Base-by-base conservation (phyloP, 1,139 yeast species). In the Saccharomyces hybrid region DNA sequence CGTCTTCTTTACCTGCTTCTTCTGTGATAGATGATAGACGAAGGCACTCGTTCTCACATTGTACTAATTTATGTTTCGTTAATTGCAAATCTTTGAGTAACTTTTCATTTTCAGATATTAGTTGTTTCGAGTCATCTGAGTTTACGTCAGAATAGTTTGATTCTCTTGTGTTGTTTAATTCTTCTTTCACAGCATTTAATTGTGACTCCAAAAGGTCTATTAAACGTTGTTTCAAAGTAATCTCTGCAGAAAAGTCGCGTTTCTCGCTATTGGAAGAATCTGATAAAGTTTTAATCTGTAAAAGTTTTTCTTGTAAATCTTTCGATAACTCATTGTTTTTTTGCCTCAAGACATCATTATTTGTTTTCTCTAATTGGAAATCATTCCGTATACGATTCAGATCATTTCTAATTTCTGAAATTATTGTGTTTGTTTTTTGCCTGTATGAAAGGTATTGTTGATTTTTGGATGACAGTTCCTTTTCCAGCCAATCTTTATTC, bases 211-310 rank as follows among this genome's bases (percentile, higher is more conserved):
- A 75, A 19, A 87, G 73, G 49, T 79, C 82, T 2, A 82, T 75
- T 44, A 84, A 70, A 51, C 88, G 82, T 57, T 84, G 84, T 66
- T 86, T 89, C 42, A 81, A 72, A 2, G 81, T 71, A 64, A 86
- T 73, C 63, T 88, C 96, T 53, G 78, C 79, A 48, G 82, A 70
- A 62, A 81, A 83, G 48, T 79, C 82, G 31, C 81, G 80, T 58
- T 80, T 82, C 26, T 76, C 75, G 7, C 74, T 62, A 1, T 78
- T 70, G 6, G 76, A 65, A 50, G 77, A 75, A 55, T 77, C 80
- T 51, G 79, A 82, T 19, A 83, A 64, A 26, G 77, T 75, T 54
- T 79, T 79, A 21, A 78, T 63, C 55, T 76, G 72, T 4, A 73
- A 62, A 24, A 77, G 62, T 2, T 59, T 58, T 8, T 52, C 54